These are phyloP conservation scores for Beta corolliflora DNA, from an alignment of 179 eudicot genomes.

Conservation along the genomic window DNA sequence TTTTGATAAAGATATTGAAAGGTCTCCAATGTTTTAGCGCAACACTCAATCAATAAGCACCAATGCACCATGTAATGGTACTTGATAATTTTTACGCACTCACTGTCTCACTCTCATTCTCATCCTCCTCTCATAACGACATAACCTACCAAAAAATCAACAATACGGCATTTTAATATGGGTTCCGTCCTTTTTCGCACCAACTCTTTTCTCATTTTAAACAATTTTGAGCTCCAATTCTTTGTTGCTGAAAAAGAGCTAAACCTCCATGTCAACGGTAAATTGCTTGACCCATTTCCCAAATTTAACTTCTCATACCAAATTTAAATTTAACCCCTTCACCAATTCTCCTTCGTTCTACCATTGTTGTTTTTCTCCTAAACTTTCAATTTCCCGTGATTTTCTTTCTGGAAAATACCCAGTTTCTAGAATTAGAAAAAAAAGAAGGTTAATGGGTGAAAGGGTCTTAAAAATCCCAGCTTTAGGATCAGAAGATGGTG, in stretches of 20 bases:
- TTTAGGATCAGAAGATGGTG: constrained; percentile 32
- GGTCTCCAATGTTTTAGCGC: not conserved
- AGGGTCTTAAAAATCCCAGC: constrained; percentile 20
- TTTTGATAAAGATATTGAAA: too few species aligned
- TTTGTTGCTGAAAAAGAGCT: not conserved
- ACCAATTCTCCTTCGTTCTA: constrained; percentile 4
- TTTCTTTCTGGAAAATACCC: constrained; percentile 9
- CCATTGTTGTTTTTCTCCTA: constrained; percentile 14
- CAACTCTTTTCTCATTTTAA: not conserved
- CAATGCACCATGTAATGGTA: too few species aligned
- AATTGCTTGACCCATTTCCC: constrained; percentile 21
- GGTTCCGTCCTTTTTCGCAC: not conserved
- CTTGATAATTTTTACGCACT: too few species aligned
- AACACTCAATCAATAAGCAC: not conserved
- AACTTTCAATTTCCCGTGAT: constrained; percentile 1
- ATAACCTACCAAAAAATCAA: constrained; percentile 3
- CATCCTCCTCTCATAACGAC: too few species aligned
- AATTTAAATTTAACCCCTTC: constrained; percentile 2
- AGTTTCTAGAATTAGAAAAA: constrained; percentile 16
- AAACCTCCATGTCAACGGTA: constrained; percentile 24
- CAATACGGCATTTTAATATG: not conserved
- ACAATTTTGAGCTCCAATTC: not conserved
- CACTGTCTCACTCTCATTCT: too few species aligned
- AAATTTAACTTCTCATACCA: constrained; percentile 19
- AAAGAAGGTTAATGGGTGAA: constrained; percentile 27